These are phyloP conservation scores for Apostasia shenzhenica DNA, from an alignment of 106 monocot genomes.

Conservation along the genomic window DNA sequence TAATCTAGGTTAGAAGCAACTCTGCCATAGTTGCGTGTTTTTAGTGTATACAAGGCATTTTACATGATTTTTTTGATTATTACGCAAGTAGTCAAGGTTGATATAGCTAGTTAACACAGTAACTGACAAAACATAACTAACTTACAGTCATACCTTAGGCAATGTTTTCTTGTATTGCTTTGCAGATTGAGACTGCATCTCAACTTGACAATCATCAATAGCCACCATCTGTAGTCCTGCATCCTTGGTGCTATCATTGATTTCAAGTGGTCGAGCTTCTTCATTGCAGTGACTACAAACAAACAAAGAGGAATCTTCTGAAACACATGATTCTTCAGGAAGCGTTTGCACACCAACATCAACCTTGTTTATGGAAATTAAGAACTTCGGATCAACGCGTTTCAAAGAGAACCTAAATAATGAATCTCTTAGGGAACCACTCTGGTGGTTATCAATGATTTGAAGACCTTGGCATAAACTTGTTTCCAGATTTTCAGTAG, in stretches of 20 bases:
- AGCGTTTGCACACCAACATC: slow-evolving; percentile 61
- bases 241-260: slow-evolving; percentile 22
- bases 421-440: slow-evolving; percentile 41
- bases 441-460: slow-evolving; percentile 47
- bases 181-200: slow-evolving; percentile 7
- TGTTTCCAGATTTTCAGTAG: slow-evolving; percentile 58
- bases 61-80: too few species aligned
- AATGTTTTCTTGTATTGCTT: slow-evolving; percentile 45
- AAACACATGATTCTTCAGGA: slow-evolving; percentile 25
- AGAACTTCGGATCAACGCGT: slow-evolving; percentile 33
- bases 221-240: slow-evolving; percentile 58
- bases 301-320: slow-evolving; percentile 35
- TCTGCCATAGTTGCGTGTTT: too few species aligned
- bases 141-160: slow-evolving; percentile 46
- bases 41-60: too few species aligned
- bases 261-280: slow-evolving; percentile 25
- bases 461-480: slow-evolving; percentile 80
- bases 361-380: slow-evolving; percentile 34
- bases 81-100: too few species aligned
- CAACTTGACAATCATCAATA: slow-evolving; percentile 19
- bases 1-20: too few species aligned
- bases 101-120: too few species aligned
- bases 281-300: slow-evolving; percentile 54
- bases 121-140: too few species aligned
- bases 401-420: slow-evolving; percentile 52